Evolutionary conservation across 441 rosid genomes (phyloP), one percentile per base, ranked within the genome.

Genomic region (Euphorbia corollata): DNA sequence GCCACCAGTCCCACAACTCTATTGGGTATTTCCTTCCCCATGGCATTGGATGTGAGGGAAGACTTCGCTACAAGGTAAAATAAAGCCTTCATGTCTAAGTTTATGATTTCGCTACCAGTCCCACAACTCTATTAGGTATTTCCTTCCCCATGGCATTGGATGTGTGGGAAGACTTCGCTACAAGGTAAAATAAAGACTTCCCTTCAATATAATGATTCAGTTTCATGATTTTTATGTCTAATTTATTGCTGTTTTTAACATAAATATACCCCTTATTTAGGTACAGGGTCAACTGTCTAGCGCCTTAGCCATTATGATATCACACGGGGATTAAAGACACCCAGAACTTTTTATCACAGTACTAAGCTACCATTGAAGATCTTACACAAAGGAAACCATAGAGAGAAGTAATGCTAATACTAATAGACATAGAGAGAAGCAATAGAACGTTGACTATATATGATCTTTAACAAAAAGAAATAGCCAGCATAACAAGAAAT

Each of bases 281-380:
- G 19, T 47, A 47, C 6, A 32, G 53, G 18, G 6, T 16, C 18
- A 12, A 47, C 4, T 6, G 18, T 19, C 18, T 16, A 16, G 53
- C 53, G 15, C 18, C 53, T 16, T 5, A 16, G 53, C 18, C 19
- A 47, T 13, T 47, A 5, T 47, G 53, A 47, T 6, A 16, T 13
- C 18, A 12, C 53, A 47, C 15, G 13, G 53, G 53, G n/a, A 18
- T 47, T 5, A 47, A 47, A 47, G 53, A 47, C 53, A 47, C 18
- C 18, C 15, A 47, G 16, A 47, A 47, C 53, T 47, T 13, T 47
- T 2, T 13, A 47, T 6, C 0, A 47, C 53, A 47, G 18, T 47
- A 65, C 51, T 55, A 36, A 20, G 27, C 24, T 6, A 30, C n/a
- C 47, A 59, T 59, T n/a, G 32, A 45, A 64, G 68, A 51, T 22